phyloP scores from a whole-genome alignment of 2,329 filamentous ascomycete genomes.

The Aspergillus pseudoglaucus region DNA sequence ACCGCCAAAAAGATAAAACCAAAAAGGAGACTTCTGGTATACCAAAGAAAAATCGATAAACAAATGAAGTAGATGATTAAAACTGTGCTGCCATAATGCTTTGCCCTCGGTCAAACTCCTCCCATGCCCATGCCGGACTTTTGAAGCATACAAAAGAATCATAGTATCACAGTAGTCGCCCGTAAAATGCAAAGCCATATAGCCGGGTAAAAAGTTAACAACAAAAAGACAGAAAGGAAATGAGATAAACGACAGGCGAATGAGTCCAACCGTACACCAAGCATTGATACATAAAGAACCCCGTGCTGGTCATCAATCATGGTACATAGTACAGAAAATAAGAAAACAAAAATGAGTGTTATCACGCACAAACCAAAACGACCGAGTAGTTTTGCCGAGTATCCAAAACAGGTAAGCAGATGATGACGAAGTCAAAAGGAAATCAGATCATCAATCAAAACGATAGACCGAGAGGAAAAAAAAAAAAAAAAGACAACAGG shows the following conservation, averaged over 20 bases:
- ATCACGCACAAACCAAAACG: no score
- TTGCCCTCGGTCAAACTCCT: slow-evolving; percentile 16
- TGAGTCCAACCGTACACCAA: slow-evolving; percentile 9
- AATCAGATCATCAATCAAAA: background rate
- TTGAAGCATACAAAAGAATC: slow-evolving; percentile 12
- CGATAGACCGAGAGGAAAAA: background rate
- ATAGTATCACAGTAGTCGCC: slow-evolving; percentile 9
- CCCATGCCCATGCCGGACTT: slow-evolving; percentile 8
- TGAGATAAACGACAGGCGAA: slow-evolving; percentile 4
- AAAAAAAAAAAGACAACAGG: background rate
- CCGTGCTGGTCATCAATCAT: slow-evolving; percentile 10
- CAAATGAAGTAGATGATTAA: slow-evolving; percentile 7
- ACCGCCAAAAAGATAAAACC: slow-evolving; percentile 2
- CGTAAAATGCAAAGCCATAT: slow-evolving; percentile 2
- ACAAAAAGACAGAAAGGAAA: slow-evolving; percentile 4
- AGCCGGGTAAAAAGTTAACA: slow-evolving; percentile 1
- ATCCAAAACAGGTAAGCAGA: no score
- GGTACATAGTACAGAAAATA: slow-evolving; percentile 1
- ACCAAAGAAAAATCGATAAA: slow-evolving; percentile 12
- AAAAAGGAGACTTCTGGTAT: slow-evolving; percentile 10
- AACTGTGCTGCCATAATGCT: slow-evolving; percentile 15
- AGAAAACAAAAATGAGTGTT: background rate
- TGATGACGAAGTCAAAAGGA: background rate
- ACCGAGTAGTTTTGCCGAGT: no score
- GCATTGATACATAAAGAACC: slow-evolving; percentile 6